Base-by-base conservation (phyloP, 2,329 filamentous ascomycete genomes). In the Talaromyces sp. region DNA sequence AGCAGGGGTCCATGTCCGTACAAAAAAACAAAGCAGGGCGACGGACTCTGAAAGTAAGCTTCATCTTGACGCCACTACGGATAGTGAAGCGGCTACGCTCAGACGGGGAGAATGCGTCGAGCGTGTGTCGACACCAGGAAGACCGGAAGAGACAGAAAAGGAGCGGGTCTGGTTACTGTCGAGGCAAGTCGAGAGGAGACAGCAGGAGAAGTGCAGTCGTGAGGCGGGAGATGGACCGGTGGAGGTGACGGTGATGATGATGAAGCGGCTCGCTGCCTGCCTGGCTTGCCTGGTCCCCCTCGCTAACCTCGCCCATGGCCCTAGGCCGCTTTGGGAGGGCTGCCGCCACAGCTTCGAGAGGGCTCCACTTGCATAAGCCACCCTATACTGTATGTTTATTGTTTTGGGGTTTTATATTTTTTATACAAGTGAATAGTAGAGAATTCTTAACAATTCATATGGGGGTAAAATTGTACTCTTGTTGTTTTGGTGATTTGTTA, bases 1-100 rank as follows among this genome's bases (percentile, higher is more conserved):
- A 60, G 60, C 43, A 8, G 19, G 43, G 38, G 59, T 59, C 58
- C 62, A 60, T 62, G 65, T 64, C 64, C 61, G 66, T 65, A 66
- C 63, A 64, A 14, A 32, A 51, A 53, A 26, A 17, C 29, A 49
- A 31, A 26, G 51, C 53, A 65, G 64, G 62, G 55, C 62, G 59
- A 66, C 69, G 58, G 75, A 87, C 86, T 80, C 88, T 89, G 82
- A 90, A 89, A 62, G 85, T 87, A 78, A 88, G 84, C 83, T 87
- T 86, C 85, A 88, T 88, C 67, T 75, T 80, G 77, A 70, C 74
- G 73, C 73, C 69, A 73, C 70, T 65, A 52, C 49, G 13, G 49
- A 52, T 29, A 52, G 49, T 52, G 49, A 52, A 52, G 49, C 49
- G 26, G 49, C 49, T 38, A 24, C 43, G 43, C 43, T 49, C 35